A percentile compares a stretch with the other conserved stretches of the same genome.
Evolutionary conservation across 1,139 yeast genomes (phyloP).

Genomic region (Meyerozyma athensensis): DNA sequence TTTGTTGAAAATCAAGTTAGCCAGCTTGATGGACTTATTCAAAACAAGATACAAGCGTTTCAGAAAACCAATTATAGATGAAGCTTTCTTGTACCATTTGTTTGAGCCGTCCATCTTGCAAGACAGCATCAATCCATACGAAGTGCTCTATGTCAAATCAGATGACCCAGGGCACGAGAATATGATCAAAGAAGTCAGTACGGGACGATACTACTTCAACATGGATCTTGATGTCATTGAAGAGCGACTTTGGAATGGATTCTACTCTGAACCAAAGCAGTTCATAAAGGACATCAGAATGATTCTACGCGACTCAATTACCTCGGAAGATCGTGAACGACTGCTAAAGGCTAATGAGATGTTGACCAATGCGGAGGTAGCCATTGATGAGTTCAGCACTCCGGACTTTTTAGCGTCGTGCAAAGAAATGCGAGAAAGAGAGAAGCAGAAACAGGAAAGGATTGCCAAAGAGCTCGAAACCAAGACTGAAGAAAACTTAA

Average conservation of each 20-base stretch:
- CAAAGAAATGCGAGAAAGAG: constrained; percentile 67
- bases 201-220: constrained; percentile 71
- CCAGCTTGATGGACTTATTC: constrained; percentile 85
- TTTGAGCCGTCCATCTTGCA: constrained; percentile 54
- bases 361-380: constrained; percentile 95
- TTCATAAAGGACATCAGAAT: constrained; percentile 78
- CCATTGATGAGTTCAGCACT: constrained; percentile 80
- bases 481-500: constrained; percentile 15
- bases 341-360: constrained; percentile 88
- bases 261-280: constrained; percentile 87
- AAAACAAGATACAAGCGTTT: constrained; percentile 84
- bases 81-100: constrained; percentile 62
- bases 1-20: constrained; percentile 74
- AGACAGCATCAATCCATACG: constrained; percentile 26
- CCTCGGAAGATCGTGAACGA: constrained; percentile 78
- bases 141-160: constrained; percentile 48
- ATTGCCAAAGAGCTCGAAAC: constrained; percentile 36
- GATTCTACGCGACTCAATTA: constrained; percentile 75
- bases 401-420: constrained; percentile 76
- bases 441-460: constrained; percentile 48
- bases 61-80: constrained; percentile 86
- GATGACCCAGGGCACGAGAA: constrained; percentile 50
- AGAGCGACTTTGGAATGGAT: constrained; percentile 96
- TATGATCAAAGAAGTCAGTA: constrained; percentile 72
- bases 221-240: constrained; percentile 94